phyloP scores from a whole-genome alignment of 495 filamentous ascomycete species.

The Margaritispora aquatica region DNA sequence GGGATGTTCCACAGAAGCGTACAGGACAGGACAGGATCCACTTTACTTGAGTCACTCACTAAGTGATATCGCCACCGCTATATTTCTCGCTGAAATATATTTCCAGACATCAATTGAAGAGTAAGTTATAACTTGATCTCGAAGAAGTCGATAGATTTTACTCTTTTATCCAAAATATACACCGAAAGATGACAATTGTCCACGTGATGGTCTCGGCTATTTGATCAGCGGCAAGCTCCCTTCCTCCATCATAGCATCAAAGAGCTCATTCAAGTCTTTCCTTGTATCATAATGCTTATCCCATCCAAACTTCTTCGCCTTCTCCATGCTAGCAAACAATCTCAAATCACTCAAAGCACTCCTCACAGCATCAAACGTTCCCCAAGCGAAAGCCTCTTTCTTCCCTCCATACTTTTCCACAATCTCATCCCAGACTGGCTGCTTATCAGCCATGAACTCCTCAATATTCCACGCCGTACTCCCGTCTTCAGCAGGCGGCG shows the following conservation, averaged over 20 bases:
- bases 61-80: no score
- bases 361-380: background rate
- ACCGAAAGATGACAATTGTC: no score
- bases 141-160: no score
- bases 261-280: background rate
- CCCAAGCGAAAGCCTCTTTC: background rate
- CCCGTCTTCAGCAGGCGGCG: conserved; percentile 7
- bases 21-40: no score
- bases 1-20: no score
- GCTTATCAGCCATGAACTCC: conserved; percentile 24
- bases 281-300: background rate
- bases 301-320: background rate
- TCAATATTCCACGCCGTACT: conserved; percentile 29
- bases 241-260: background rate
- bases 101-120: no score
- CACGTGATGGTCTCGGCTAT: no score
- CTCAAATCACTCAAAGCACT: background rate
- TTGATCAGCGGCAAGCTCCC: background rate
- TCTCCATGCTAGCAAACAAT: background rate
- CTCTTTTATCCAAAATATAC: no score
- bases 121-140: no score
- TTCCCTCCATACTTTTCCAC: background rate
- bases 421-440: conserved; percentile 25
- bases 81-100: no score
- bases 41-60: no score